Percentiles rank a stretch among this genome's conserved stretches.
These are phyloP conservation scores for Collybia sp. DNA, from an alignment of 768 basidiomycete genomes.

Conservation along the genomic window DNA sequence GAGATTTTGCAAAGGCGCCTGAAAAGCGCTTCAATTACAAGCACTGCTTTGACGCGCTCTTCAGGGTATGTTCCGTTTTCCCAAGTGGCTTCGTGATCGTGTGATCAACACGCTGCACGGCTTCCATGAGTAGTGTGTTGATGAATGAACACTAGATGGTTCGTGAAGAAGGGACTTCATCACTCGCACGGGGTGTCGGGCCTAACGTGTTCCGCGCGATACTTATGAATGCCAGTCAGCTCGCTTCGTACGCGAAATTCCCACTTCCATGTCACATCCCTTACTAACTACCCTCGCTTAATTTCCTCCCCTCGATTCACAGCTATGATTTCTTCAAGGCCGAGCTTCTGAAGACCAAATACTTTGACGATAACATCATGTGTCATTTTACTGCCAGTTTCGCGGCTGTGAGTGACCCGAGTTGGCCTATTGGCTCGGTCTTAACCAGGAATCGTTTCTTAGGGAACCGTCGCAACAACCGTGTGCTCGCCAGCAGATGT, in stretches of 20 bases:
- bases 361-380: constrained; percentile 78
- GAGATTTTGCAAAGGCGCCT: constrained; percentile 83
- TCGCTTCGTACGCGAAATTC: constrained; percentile 65
- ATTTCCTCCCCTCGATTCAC: background rate
- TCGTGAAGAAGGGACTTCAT: constrained; percentile 76
- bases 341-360: constrained; percentile 63
- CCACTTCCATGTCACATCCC: background rate
- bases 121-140: constrained; percentile 10
- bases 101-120: background rate
- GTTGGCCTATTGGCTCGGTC: background rate
- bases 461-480: constrained; percentile 88
- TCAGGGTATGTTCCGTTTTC: constrained; percentile 51
- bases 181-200: constrained; percentile 69
- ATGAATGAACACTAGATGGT: constrained; percentile 57
- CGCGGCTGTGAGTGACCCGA: constrained; percentile 58
- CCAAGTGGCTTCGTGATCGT: background rate
- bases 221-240: constrained; percentile 89
- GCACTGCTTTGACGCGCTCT: constrained; percentile 84
- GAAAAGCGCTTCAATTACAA: constrained; percentile 90
- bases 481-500: constrained; percentile 89
- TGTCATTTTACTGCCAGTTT: constrained; percentile 87
- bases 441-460: background rate
- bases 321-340: constrained; percentile 93
- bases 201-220: constrained; percentile 86
- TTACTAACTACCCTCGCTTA: background rate